Evolutionary conservation across 495 filamentous ascomycete species (phyloP).

Genomic region (Clohesyomyces aquaticus): DNA sequence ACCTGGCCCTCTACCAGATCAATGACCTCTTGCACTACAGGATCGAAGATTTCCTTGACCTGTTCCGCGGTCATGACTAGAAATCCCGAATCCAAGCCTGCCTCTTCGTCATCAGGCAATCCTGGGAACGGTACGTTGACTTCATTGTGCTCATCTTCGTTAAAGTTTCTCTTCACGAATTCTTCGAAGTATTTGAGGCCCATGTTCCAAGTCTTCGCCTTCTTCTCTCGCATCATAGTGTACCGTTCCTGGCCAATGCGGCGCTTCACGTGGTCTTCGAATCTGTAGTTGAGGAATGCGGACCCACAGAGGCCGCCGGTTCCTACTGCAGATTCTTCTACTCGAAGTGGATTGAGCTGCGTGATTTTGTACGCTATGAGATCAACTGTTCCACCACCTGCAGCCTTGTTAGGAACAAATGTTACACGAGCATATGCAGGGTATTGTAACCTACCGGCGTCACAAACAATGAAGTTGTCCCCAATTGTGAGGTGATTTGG

Average conservation of each 20-base stretch:
- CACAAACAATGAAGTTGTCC: constrained; percentile 50
- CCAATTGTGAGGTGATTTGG: constrained; percentile 46
- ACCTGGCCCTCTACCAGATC: constrained; percentile 64
- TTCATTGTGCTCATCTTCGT: constrained; percentile 70
- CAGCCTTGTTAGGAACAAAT: constrained; percentile 2
- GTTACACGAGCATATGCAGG: neutral
- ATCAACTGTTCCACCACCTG: constrained; percentile 51
- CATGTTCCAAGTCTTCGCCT: constrained; percentile 69
- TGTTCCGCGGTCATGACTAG: constrained; percentile 50
- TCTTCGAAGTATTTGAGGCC: constrained; percentile 77
- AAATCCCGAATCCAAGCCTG: constrained; percentile 50
- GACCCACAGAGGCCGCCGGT: constrained; percentile 57
- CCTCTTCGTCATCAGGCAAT: constrained; percentile 63
- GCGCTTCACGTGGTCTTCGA: constrained; percentile 51
- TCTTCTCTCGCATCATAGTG: constrained; percentile 50
- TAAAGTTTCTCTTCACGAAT: constrained; percentile 63
- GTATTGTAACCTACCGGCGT: constrained; percentile 39
- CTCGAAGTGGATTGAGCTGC: constrained; percentile 39
- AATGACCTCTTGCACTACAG: constrained; percentile 61
- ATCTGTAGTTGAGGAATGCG: constrained; percentile 53
- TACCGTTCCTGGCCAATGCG: constrained; percentile 50
- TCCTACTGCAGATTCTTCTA: constrained; percentile 50
- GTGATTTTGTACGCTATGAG: constrained; percentile 52
- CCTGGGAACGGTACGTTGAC: constrained; percentile 75
- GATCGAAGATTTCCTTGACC: constrained; percentile 53